Evolutionary conservation across 441 rosid genomes (phyloP), one percentile per base, ranked within the genome.

Genomic region (Gossypium trilobum): DNA sequence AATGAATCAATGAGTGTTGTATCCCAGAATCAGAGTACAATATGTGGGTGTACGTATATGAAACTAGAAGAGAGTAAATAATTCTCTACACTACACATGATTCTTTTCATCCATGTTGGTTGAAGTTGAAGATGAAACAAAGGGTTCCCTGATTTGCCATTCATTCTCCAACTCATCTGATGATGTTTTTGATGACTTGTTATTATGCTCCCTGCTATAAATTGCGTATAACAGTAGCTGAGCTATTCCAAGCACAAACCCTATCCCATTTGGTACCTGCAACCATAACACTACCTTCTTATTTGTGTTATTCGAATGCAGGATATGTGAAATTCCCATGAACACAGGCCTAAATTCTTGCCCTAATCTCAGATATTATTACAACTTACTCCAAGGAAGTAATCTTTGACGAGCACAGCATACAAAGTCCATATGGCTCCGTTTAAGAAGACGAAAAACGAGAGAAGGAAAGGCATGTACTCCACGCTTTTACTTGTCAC

Each of bases 401-500:
- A 72, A 52, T 88, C 92, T 16, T 51, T 61, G 3, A 76, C 80
- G 6, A 85, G 81, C 29, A 85, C 72, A 10, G 88, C 86, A 62
- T 86, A 88, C 19, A 73, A 16, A 27, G 84, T 81, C 90, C 92
- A 88, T 31, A 84, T 66, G 10, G 82, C 86, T 23, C 83, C 90
- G 63, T 86, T 88, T 16, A 88, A 68, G 83, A 83, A 81, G 20
- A 85, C 69, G 74, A 81, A 82, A 25, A 82, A 82, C 2, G 92
- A 88, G 56, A 87, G 86, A 17, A 83, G 77, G 31, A 87, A 87
- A 0, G 91, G 89, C 89, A 87, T 87, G 74, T 79, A 88, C 79
- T 81, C 86, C 62, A 88, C 90, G 39, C 90, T 85, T 72, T 78
- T 74, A 1, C 80, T 82, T 27, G 19, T 55, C 63, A 81, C 71